Evolutionary conservation across 768 basidiomycete species (phyloP).

Genomic region (Pulveroboletus sp.): DNA sequence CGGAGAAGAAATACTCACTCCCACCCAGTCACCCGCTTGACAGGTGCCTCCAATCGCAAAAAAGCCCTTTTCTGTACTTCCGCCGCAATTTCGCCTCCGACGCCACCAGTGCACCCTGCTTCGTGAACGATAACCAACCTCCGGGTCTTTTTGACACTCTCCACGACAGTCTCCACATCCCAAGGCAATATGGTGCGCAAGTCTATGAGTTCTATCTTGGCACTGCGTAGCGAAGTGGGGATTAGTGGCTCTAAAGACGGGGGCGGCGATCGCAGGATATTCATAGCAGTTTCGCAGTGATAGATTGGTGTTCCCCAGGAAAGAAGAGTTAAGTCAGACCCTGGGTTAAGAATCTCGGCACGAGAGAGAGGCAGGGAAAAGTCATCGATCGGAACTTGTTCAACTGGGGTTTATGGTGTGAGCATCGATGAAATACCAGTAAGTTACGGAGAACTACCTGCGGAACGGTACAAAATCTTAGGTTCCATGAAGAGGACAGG

Average conservation of each 20-base stretch:
- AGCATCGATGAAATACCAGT: not conserved
- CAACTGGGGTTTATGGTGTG: slow-evolving; percentile 44
- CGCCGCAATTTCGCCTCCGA: slow-evolving; percentile 89
- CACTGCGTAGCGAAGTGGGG: slow-evolving; percentile 58
- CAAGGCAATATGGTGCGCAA: slow-evolving; percentile 85
- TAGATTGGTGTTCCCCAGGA: slow-evolving; percentile 95
- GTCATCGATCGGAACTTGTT: slow-evolving; percentile 90
- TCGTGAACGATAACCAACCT: slow-evolving; percentile 89
- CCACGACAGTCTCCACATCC: slow-evolving; percentile 75
- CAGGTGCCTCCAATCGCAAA: slow-evolving; percentile 82
- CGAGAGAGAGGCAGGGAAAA: slow-evolving; percentile 78
- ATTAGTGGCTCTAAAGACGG: slow-evolving; percentile 58
- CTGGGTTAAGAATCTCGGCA: slow-evolving; percentile 71
- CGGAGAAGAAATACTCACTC: slow-evolving; percentile 59
- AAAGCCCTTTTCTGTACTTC: slow-evolving; percentile 88
- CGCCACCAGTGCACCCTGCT: slow-evolving; percentile 81
- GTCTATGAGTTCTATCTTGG: slow-evolving; percentile 86
- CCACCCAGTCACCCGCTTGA: slow-evolving; percentile 86
- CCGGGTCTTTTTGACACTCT: slow-evolving; percentile 83
- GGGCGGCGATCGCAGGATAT: slow-evolving; percentile 66
- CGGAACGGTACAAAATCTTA: slow-evolving; percentile 87
- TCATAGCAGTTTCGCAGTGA: slow-evolving; percentile 80
- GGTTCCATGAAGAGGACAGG: slow-evolving; percentile 97
- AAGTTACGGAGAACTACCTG: slow-evolving; percentile 41
- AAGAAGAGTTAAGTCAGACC: slow-evolving; percentile 83